Conservation (phyloP, 495 filamentous ascomycete species). For the Acidomyces sp. region DNA sequence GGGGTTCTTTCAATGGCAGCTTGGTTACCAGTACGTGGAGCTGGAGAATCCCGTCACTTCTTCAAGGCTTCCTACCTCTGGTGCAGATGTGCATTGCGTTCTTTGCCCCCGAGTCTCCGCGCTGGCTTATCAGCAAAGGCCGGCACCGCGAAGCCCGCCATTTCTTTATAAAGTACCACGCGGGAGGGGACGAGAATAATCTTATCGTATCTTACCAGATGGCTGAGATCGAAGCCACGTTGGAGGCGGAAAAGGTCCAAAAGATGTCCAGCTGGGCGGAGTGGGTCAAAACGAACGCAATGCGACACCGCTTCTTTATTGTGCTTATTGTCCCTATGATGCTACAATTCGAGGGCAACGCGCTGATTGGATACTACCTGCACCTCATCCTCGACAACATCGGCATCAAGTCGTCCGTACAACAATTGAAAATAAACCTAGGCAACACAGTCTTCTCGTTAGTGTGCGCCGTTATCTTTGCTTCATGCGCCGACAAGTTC, state of each 20-base stretch:
- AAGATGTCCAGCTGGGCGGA: slow-evolving; percentile 24
- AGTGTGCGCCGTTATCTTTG: slow-evolving; percentile 12
- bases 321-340: slow-evolving; percentile 28
- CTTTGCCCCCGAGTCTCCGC: slow-evolving; percentile 20
- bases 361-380: slow-evolving; percentile 20
- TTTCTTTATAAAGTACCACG: slow-evolving; percentile 30
- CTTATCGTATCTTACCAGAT: slow-evolving; percentile 48
- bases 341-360: slow-evolving; percentile 26
- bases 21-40: slow-evolving; percentile 44
- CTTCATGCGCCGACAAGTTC: slow-evolving; percentile 19
- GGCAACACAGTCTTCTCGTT: slow-evolving; percentile 21
- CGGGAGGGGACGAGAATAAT: slow-evolving; percentile 42
- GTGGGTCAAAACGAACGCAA: slow-evolving; percentile 19
- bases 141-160: slow-evolving; percentile 21
- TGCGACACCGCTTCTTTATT: slow-evolving; percentile 27
- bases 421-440: slow-evolving; percentile 21
- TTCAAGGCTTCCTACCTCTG: slow-evolving; percentile 42
- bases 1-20: slow-evolving; percentile 49
- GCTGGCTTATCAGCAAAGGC: slow-evolving; percentile 16
- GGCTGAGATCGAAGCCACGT: slow-evolving; percentile 25
- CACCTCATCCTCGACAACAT: slow-evolving; percentile 19
- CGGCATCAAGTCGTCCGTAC: slow-evolving; percentile 17
- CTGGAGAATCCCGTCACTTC: slow-evolving; percentile 49
- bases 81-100: slow-evolving; percentile 42
- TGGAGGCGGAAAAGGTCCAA: slow-evolving; percentile 20